These are phyloP conservation scores for Diaporthe vaccinii DNA, from an alignment of 2,329 filamentous ascomycete species.

Conservation along the genomic window DNA sequence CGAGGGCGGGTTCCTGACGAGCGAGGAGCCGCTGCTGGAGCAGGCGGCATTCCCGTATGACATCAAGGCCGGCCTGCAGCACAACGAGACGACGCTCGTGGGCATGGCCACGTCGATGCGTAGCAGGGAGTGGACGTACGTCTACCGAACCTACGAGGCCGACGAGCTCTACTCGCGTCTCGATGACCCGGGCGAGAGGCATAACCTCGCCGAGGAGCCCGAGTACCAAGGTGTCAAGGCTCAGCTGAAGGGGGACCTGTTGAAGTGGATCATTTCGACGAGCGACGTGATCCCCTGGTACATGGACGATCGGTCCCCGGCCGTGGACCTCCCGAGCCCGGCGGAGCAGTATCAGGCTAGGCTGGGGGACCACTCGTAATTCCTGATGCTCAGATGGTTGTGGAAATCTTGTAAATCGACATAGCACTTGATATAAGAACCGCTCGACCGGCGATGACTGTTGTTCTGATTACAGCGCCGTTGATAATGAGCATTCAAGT, in stretches of 20 bases:
- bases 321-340: neutral
- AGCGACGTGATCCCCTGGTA: conserved; percentile 54
- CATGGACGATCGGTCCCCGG: neutral
- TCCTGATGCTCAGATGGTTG: neutral
- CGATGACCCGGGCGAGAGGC: conserved; percentile 54
- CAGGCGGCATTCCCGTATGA: conserved; percentile 60
- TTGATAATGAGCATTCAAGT: neutral
- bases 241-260: conserved; percentile 49
- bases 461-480: neutral
- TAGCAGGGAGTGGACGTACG: conserved; percentile 55
- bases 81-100: conserved; percentile 57
- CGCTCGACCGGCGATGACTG: too few species aligned
- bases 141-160: conserved; percentile 61
- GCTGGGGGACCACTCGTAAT: neutral
- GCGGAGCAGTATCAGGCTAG: conserved; percentile 1
- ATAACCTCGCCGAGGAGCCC: conserved; percentile 53
- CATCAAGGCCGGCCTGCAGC: conserved; percentile 59
- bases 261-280: conserved; percentile 55
- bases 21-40: conserved; percentile 61
- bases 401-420: neutral
- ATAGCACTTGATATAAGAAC: neutral
- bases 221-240: conserved; percentile 44
- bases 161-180: conserved; percentile 57
- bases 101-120: conserved; percentile 58
- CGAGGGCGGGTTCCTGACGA: conserved; percentile 59